Evolutionary conservation across 495 filamentous ascomycete species (phyloP).

Genomic region (Aspergillus sclerotioniger): DNA sequence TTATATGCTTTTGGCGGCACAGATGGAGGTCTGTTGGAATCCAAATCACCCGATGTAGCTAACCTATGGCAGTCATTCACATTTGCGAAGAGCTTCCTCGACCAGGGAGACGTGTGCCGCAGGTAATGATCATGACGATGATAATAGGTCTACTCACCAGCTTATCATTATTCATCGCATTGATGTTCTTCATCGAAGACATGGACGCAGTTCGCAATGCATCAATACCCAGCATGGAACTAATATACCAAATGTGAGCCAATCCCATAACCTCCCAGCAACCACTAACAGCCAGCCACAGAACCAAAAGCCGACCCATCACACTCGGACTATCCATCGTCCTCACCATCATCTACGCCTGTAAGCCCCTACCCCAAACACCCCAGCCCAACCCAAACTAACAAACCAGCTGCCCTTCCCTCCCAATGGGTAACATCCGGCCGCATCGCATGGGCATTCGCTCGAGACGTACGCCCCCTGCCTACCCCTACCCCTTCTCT

Average conservation of each 20-base stretch:
- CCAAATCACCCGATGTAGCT: too few species aligned
- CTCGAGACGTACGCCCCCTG: constrained; percentile 22
- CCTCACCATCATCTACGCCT: constrained; percentile 18
- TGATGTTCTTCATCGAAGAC: constrained; percentile 29
- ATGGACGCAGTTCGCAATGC: constrained; percentile 30
- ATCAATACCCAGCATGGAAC: constrained; percentile 25
- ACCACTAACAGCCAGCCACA: constrained; percentile 7
- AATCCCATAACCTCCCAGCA: too few species aligned
- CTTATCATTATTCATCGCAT: constrained; percentile 28
- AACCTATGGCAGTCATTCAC: constrained; percentile 14
- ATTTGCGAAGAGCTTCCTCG: constrained; percentile 31
- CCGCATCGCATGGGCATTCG: constrained; percentile 25
- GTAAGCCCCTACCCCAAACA: not conserved
- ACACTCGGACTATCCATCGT: constrained; percentile 28
- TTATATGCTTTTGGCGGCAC: constrained; percentile 32
- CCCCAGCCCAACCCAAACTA: too few species aligned
- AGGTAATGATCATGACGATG: constrained; percentile 27
- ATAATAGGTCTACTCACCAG: constrained; percentile 27
- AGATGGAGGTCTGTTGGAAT: constrained; percentile 22
- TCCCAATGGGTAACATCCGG: constrained; percentile 23
- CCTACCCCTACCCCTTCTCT: too few species aligned
- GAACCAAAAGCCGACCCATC: constrained; percentile 19
- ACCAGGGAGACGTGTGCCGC: constrained; percentile 24
- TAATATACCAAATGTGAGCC: constrained; percentile 32
- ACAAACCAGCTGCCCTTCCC: constrained; percentile 11